Conservation (phyloP, 768 basidiomycete genomes). For the Mycena belliarum region DNA sequence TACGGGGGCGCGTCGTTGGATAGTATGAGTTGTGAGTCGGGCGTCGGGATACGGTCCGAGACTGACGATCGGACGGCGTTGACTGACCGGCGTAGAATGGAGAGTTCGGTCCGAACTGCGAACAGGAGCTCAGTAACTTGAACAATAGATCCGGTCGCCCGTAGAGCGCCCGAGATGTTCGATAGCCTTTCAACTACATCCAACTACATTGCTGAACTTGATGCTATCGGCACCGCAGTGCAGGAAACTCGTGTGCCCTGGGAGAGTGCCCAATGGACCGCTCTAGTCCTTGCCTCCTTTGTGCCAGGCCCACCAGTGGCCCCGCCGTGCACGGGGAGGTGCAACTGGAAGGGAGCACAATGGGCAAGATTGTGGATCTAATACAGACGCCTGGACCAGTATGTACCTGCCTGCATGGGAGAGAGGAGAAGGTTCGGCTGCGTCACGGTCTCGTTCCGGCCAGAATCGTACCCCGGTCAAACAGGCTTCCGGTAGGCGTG, state of each 20-base stretch:
- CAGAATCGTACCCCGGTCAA: too few species aligned
- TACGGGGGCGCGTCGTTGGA: too few species aligned
- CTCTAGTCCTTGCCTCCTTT: background rate
- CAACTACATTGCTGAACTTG: background rate
- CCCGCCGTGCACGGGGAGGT: background rate
- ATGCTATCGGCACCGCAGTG: too few species aligned
- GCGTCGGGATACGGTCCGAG: background rate
- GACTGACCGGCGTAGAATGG: background rate
- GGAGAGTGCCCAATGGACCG: background rate
- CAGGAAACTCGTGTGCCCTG: too few species aligned
- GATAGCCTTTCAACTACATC: too few species aligned
- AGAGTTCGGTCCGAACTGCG: slow-evolving; percentile 3
- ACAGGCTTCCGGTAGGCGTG: too few species aligned
- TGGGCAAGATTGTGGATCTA: background rate
- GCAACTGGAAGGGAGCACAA: too few species aligned
- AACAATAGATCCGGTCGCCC: background rate
- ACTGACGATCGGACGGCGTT: background rate
- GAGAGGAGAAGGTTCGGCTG: too few species aligned
- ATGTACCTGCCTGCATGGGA: too few species aligned
- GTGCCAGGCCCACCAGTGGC: background rate
- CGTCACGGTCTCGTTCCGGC: too few species aligned
- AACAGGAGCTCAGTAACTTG: background rate
- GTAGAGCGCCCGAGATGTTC: background rate
- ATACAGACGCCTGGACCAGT: too few species aligned
- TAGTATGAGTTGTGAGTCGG: too few species aligned